These are phyloP conservation scores for Withania somnifera DNA, from an alignment of 305 asterid genomes.

Conservation along the genomic window DNA sequence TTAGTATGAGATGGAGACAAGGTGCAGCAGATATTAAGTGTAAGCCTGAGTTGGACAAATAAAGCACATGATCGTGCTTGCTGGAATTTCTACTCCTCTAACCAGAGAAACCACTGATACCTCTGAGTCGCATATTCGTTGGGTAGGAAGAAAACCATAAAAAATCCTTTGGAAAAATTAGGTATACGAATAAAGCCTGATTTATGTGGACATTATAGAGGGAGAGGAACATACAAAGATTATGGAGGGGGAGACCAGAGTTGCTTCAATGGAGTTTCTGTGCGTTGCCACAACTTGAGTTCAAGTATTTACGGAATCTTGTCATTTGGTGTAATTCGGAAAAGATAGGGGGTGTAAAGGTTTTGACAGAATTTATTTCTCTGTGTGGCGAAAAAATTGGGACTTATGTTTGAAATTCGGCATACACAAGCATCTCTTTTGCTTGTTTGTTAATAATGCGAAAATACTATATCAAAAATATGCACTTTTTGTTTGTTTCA, in stretches of 20 bases:
- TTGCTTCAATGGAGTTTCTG: background rate
- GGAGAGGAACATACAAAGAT: background rate
- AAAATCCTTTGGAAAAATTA: background rate
- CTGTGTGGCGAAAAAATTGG: background rate
- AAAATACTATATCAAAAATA: background rate
- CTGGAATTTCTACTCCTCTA: background rate
- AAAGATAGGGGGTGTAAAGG: background rate
- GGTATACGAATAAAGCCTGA: background rate
- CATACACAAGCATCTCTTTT: background rate
- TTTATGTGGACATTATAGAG: background rate
- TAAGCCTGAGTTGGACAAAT: background rate
- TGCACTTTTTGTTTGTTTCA: background rate
- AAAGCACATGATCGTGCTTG: background rate
- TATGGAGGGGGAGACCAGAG: background rate
- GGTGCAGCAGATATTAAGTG: background rate
- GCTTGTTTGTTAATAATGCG: background rate
- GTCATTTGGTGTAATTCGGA: background rate
- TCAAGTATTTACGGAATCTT: background rate
- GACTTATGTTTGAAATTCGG: background rate
- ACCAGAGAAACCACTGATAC: background rate
- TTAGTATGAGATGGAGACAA: background rate
- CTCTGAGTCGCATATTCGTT: background rate
- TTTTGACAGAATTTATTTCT: background rate
- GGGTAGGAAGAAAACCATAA: background rate
- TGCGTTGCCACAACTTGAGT: background rate